Percentiles rank a stretch among this genome's conserved stretches.
These are phyloP conservation scores for Xerocomus cyaneibrunnescens DNA, from an alignment of 1,284 basidiomycete genomes.

Conservation along the genomic window DNA sequence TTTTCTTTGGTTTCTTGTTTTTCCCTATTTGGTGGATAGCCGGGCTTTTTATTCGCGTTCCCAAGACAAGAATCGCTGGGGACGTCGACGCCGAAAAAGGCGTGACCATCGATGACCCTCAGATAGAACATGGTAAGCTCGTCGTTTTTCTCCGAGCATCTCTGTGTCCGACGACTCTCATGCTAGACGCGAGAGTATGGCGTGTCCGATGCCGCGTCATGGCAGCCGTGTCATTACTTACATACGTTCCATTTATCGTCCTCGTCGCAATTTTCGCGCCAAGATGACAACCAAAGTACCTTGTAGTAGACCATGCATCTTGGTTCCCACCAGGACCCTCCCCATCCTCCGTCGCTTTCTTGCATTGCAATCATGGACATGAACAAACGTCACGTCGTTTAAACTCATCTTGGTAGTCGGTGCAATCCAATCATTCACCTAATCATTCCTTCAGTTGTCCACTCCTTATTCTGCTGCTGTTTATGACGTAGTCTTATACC, in stretches of 20 bases:
- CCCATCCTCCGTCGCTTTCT: conserved; percentile 17
- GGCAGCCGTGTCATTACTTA: conserved; percentile 61
- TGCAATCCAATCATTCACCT: conserved; percentile 12
- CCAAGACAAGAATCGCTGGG: conserved; percentile 59
- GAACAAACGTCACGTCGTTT: conserved; percentile 14
- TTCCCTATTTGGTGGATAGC: conserved; percentile 80
- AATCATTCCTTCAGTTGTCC: conserved; percentile 24
- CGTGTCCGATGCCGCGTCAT: conserved; percentile 70
- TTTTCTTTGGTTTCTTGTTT: conserved; percentile 69
- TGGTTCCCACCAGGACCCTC: background rate
- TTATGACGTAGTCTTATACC: conserved; percentile 33
- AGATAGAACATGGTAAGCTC: conserved; percentile 67
- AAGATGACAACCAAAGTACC: conserved; percentile 25
- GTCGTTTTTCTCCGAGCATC: conserved; percentile 1
- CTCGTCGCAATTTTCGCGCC: conserved; percentile 65
- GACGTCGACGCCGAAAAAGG: conserved; percentile 63
- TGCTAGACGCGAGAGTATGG: conserved; percentile 67
- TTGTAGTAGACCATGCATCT: conserved; percentile 10
- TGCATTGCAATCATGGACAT: conserved; percentile 28
- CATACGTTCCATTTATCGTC: conserved; percentile 76
- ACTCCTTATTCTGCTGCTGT: conserved; percentile 30
- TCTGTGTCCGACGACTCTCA: conserved; percentile 10
- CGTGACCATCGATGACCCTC: conserved; percentile 72
- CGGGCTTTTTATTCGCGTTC: conserved; percentile 53
- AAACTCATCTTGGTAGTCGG: conserved; percentile 17